phyloP scores from a whole-genome alignment of 129 eudicot species.

The Arctium lappa region DNA sequence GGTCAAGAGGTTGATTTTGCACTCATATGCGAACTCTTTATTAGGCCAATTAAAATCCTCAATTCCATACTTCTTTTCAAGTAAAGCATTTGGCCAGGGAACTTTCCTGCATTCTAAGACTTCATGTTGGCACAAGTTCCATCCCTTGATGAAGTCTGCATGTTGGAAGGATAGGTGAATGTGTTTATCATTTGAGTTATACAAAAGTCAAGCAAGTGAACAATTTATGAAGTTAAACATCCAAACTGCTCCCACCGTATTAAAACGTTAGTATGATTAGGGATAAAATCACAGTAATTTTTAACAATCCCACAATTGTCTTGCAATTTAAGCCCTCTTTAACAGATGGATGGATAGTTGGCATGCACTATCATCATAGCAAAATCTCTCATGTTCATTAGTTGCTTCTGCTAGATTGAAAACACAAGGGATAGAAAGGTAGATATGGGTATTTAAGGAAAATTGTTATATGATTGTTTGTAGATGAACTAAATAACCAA shows the following conservation, averaged over 20 bases:
- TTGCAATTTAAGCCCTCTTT: neutral
- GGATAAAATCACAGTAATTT: neutral
- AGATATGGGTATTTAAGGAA: neutral
- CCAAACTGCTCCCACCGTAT: neutral
- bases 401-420: neutral
- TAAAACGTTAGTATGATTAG: neutral
- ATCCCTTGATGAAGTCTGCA: constrained; percentile 65
- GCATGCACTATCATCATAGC: neutral
- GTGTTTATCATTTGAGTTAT: neutral
- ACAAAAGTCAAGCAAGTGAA: neutral
- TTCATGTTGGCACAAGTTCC: constrained; percentile 89
- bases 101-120: constrained; percentile 83
- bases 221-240: neutral
- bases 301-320: neutral
- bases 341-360: neutral
- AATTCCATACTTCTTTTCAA: constrained; percentile 41
- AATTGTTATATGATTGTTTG: neutral
- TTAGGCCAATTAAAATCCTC: constrained; percentile 80
- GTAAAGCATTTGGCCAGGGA: constrained; percentile 64
- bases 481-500: neutral
- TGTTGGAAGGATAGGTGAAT: neutral
- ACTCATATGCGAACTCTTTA: constrained; percentile 77
- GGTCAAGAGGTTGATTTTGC: constrained; percentile 82
- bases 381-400: neutral
- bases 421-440: neutral